Percentiles rank a stretch among this genome's conserved stretches.
Evolutionary conservation across 192 early-diverging fungal species (phyloP).

Genomic region (Coemansia sp.): DNA sequence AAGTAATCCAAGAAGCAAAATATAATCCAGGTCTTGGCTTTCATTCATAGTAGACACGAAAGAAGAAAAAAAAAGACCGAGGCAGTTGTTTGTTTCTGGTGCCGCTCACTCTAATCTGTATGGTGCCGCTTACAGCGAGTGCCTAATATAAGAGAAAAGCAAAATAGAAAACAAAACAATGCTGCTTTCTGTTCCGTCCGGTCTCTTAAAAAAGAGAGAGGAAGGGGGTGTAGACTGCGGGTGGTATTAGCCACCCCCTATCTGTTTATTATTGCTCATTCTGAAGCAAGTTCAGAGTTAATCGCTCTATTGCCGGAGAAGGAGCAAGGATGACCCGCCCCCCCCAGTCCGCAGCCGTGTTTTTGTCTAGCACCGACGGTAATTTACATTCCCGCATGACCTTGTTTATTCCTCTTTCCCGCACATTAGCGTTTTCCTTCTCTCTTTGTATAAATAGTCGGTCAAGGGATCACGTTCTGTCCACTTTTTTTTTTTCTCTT

Average conservation of each 20-base stretch:
- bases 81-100: background rate
- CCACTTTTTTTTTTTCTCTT: background rate
- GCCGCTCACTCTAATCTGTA: background rate
- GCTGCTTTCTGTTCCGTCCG: background rate
- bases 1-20: background rate
- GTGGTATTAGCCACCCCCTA: background rate
- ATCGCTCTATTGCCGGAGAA: background rate
- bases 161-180: constrained; percentile 3
- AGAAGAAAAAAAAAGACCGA: too few relatives aligned
- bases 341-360: background rate
- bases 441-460: background rate
- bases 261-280: background rate
- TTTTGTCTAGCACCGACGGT: background rate
- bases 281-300: constrained; percentile 1
- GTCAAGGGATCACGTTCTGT: background rate
- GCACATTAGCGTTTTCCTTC: constrained; percentile 1
- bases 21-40: background rate
- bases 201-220: background rate
- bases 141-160: background rate
- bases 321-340: background rate
- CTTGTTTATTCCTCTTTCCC: background rate
- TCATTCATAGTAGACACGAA: background rate
- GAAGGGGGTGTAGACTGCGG: background rate
- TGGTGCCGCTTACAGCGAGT: background rate
- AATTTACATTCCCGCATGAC: constrained; percentile 1